Evolutionary conservation across 352 stramenopile species (phyloP).

Genomic region (Saprolegnia parasitica): DNA sequence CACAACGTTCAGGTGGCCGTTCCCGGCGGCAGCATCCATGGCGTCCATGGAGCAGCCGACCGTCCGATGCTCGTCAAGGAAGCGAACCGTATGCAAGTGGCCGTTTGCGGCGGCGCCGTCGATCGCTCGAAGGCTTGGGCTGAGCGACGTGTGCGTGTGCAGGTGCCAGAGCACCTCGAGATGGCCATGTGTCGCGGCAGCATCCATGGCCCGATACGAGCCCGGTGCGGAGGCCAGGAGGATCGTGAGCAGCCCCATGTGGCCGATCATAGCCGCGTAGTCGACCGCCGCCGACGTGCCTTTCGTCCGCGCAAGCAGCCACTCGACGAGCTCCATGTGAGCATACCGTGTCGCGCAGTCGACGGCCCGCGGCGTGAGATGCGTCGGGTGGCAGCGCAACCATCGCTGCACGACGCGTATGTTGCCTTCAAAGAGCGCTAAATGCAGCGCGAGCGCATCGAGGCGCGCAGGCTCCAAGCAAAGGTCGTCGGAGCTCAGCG

Average conservation of each 20-base stretch:
- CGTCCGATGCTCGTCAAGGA: constrained; percentile 13
- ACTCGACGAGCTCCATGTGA: constrained; percentile 19
- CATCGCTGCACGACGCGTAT: not conserved
- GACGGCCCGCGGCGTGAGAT: constrained; percentile 17
- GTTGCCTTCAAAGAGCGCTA: constrained; percentile 26
- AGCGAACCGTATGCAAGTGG: constrained; percentile 12
- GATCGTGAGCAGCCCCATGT: constrained; percentile 13
- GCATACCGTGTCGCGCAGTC: constrained; percentile 16
- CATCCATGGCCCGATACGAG: constrained; percentile 36
- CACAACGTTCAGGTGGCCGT: constrained; percentile 10
- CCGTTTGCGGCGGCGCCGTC: constrained; percentile 7
- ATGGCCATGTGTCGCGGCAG: constrained; percentile 35
- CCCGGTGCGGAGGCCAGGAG: not conserved
- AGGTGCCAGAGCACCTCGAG: constrained; percentile 37
- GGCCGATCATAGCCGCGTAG: constrained; percentile 5
- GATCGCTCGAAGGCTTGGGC: not conserved
- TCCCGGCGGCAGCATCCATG: constrained; percentile 13
- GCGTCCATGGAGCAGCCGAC: not conserved
- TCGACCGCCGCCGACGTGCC: constrained; percentile 13
- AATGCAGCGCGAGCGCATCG: constrained; percentile 5
- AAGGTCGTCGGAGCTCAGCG: constrained; percentile 8
- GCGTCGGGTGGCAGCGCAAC: constrained; percentile 10
- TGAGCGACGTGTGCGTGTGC: constrained; percentile 34
- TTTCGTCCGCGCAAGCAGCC: not conserved
- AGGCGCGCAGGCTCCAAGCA: constrained; percentile 10